phyloP scores from a whole-genome alignment of 176 grass and related monocot species.

The Stipa capillata region DNA sequence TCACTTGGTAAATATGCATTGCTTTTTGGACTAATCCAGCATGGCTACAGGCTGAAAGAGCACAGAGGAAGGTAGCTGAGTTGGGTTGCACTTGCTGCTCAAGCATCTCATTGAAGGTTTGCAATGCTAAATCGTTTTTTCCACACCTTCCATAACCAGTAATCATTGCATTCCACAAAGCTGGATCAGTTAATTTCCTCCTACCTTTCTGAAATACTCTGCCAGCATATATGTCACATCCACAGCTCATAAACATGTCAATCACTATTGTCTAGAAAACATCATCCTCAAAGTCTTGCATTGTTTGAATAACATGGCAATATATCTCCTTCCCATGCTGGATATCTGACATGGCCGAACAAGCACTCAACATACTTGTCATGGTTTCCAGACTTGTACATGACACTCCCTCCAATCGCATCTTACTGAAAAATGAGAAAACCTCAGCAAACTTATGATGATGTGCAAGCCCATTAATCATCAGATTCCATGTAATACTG shows the following conservation, averaged over 20 bases:
- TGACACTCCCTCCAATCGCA: constrained; percentile 6
- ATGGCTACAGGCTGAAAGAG: constrained; percentile 32
- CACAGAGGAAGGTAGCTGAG: constrained; percentile 11
- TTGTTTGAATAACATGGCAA: constrained; percentile 30
- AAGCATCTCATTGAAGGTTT: constrained; percentile 30
- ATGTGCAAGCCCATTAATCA: constrained; percentile 33
- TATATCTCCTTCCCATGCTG: constrained; percentile 35
- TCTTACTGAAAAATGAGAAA: constrained; percentile 20
- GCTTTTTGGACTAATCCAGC: constrained; percentile 29
- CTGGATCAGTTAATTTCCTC: constrained; percentile 15
- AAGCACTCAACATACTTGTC: constrained; percentile 30
- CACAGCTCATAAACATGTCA: constrained; percentile 42
- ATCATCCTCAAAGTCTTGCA: constrained; percentile 21
- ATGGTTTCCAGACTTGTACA: constrained; percentile 28
- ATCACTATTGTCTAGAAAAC: constrained; percentile 35
- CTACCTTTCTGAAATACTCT: constrained; percentile 14
- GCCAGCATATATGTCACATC: constrained; percentile 17
- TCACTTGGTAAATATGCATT: constrained; percentile 19
- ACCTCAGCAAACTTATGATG: background rate
- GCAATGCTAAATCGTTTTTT: constrained; percentile 10
- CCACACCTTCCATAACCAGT: constrained; percentile 38
- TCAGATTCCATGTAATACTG: constrained; percentile 19
- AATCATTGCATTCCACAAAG: constrained; percentile 41
- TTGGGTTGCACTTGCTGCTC: constrained; percentile 20
- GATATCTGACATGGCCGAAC: constrained; percentile 20